Conservation (phyloP, 2,329 filamentous ascomycete species). For the Microcera coccophila region DNA sequence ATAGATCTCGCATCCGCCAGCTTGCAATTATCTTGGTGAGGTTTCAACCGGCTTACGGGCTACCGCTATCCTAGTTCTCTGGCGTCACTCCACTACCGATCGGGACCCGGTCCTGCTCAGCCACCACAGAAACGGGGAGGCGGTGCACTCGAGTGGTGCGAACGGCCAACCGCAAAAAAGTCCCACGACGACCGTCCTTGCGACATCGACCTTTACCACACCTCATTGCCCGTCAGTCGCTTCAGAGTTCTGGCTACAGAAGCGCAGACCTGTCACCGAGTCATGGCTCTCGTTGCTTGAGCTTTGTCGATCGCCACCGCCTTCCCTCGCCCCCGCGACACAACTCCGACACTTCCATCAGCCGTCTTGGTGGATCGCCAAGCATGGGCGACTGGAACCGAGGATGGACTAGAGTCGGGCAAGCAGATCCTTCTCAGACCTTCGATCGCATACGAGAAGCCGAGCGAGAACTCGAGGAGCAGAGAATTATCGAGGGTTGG, state of each 20-base stretch:
- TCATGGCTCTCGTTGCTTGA: background rate
- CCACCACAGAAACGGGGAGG: too few relatives aligned
- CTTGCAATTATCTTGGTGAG: too few relatives aligned
- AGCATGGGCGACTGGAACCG: conserved; percentile 29
- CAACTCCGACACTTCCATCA: background rate
- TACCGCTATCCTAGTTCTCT: too few relatives aligned
- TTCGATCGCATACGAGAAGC: conserved; percentile 24
- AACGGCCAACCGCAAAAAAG: too few relatives aligned
- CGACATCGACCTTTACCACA: background rate
- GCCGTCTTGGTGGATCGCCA: background rate
- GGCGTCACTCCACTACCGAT: too few relatives aligned
- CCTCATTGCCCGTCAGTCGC: background rate
- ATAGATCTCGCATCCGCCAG: too few relatives aligned
- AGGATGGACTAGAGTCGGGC: conserved; percentile 34
- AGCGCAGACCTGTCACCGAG: background rate
- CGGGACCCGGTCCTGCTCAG: too few relatives aligned
- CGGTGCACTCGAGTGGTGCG: too few relatives aligned
- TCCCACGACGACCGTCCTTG: too few relatives aligned
- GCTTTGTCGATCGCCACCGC: background rate
- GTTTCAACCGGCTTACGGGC: too few relatives aligned
- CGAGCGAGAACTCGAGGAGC: conserved; percentile 30
- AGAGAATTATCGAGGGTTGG: conserved; percentile 30
- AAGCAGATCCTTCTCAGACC: conserved; percentile 17
- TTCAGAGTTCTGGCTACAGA: background rate
- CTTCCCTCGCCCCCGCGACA: background rate